Evolutionary conservation across 1,284 basidiomycete species (phyloP), one percentile per base, ranked within the genome.

Genomic region (Marasmius tenuissimus): DNA sequence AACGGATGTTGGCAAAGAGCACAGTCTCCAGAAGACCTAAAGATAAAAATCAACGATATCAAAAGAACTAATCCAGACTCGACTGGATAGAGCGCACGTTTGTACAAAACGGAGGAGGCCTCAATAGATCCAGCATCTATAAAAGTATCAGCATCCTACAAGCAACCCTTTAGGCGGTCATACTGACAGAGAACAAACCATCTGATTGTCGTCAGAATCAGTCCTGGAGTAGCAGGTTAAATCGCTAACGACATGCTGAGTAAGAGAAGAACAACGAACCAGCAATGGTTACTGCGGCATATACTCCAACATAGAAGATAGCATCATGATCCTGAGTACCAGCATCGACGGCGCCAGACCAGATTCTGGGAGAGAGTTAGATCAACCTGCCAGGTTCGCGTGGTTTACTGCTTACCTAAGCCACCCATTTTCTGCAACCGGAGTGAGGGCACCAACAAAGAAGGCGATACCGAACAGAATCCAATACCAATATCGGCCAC

Each of bases 1-100:
- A 97, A 33, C 95, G 87, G 57, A 97, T 88, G 48, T 94, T 88
- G 1, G 96, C 95, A 68, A 96, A 96, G 1, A 99, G 78, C 10
- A 98, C 89, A 0, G 89, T 78, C 71, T 95, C 89, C 47, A 98
- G 81, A 54, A 99, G 83, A 45, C 77, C 87, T 72, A 70, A 6
- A 71, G 66, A 67, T 16, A 34, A 38, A 22, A 67, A 52, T 20
- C 20, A 6, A 60, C 56, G 63, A 52, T 18, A 33, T 33, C 14
- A 33, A 12, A 45, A 22, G 9, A 40, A 42, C 45, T 38, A n/a
- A n/a, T 14, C 10, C 18, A 20, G 57, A 16, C 68, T 64, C 16
- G 68, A 10, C 4, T 27, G 27, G 27, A 27, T 27, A 4, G 4
- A 27, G 4, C 86, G 58, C 71, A 87, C 88, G 75, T 69, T 88